phyloP scores from a whole-genome alignment of 495 filamentous ascomycete species.

The Trichoderma orchidacearum region DNA sequence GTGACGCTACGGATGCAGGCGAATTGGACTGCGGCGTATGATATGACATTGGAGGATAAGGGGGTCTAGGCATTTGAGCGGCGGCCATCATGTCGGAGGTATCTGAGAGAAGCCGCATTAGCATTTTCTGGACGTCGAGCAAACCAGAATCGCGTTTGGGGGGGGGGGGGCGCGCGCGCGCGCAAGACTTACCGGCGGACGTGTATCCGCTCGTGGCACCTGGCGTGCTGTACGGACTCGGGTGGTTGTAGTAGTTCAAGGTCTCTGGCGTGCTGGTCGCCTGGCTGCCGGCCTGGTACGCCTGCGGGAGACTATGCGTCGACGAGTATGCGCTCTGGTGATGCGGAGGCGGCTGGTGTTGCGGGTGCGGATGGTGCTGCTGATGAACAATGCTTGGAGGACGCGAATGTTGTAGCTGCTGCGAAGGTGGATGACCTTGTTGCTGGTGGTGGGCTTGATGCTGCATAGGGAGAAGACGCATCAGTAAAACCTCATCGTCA shows the following conservation, averaged over 20 bases:
- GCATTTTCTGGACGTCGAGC: slow-evolving; percentile 4
- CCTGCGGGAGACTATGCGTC: slow-evolving; percentile 26
- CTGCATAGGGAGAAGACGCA: slow-evolving; percentile 41
- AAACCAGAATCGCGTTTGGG: slow-evolving; percentile 1
- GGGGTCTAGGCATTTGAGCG: slow-evolving; percentile 68
- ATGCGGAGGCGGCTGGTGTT: slow-evolving; percentile 28
- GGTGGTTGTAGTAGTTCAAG: slow-evolving; percentile 67
- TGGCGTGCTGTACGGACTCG: slow-evolving; percentile 59
- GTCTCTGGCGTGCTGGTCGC: slow-evolving; percentile 41
- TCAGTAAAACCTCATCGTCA: slow-evolving; percentile 19
- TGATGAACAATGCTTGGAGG: slow-evolving; percentile 51
- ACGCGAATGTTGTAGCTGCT: slow-evolving; percentile 47
- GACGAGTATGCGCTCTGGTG: slow-evolving; percentile 46
- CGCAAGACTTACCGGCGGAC: slow-evolving; percentile 55
- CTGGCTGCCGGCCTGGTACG: slow-evolving; percentile 28
- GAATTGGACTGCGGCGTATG: slow-evolving; percentile 94
- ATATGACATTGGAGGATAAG: slow-evolving; percentile 80
- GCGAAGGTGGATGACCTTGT: slow-evolving; percentile 29
- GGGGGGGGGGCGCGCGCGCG: neutral
- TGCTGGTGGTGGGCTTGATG: slow-evolving; percentile 47
- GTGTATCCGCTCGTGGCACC: slow-evolving; percentile 58
- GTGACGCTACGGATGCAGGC: slow-evolving; percentile 87
- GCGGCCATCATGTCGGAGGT: slow-evolving; percentile 89
- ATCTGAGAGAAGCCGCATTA: slow-evolving; percentile 32
- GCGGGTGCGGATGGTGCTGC: slow-evolving; percentile 43